Evolutionary conservation across 257 asterid genomes (phyloP).

Genomic region (Solanum clarkiae): DNA sequence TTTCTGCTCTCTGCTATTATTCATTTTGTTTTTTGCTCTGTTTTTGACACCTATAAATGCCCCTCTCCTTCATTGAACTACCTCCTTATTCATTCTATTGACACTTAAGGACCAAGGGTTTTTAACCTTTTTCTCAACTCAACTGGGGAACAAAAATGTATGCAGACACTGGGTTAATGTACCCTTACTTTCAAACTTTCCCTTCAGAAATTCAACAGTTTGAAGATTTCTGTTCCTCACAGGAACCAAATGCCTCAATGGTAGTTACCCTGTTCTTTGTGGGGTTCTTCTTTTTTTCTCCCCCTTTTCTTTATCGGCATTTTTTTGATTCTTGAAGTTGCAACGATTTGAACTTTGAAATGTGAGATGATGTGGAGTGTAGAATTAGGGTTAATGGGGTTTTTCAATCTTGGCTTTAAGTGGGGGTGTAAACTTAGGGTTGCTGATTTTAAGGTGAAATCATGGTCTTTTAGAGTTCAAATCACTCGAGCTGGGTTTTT

Average conservation of each 20-base stretch:
- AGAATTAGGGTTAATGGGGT: not conserved
- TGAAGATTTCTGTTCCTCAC: conserved; percentile 44
- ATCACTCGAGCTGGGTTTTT: not conserved
- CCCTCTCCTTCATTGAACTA: conserved; percentile 20
- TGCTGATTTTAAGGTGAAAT: not conserved
- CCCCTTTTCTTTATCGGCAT: not conserved
- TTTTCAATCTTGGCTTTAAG: not conserved
- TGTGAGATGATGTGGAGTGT: not conserved
- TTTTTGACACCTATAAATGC: conserved; percentile 38
- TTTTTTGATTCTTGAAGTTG: not conserved
- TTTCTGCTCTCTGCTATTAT: conserved; percentile 8
- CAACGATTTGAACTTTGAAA: conserved; percentile 5
- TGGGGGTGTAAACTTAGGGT: not conserved
- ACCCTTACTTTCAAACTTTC: conserved; percentile 52
- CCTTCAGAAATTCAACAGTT: conserved; percentile 47
- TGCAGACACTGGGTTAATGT: conserved; percentile 58
- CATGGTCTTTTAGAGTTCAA: not conserved
- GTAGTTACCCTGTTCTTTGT: conserved; percentile 9
- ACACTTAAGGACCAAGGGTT: not conserved
- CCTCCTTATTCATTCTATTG: conserved; percentile 3
- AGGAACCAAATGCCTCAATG: conserved; percentile 43
- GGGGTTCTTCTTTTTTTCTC: not conserved
- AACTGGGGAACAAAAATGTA: conserved; percentile 31
- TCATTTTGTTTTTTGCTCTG: conserved; percentile 20
- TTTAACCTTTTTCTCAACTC: not conserved